Evolutionary conservation across 306 rosid genomes (phyloP), one percentile per base, ranked within the genome.

Genomic region (Acacia melanoxylon): DNA sequence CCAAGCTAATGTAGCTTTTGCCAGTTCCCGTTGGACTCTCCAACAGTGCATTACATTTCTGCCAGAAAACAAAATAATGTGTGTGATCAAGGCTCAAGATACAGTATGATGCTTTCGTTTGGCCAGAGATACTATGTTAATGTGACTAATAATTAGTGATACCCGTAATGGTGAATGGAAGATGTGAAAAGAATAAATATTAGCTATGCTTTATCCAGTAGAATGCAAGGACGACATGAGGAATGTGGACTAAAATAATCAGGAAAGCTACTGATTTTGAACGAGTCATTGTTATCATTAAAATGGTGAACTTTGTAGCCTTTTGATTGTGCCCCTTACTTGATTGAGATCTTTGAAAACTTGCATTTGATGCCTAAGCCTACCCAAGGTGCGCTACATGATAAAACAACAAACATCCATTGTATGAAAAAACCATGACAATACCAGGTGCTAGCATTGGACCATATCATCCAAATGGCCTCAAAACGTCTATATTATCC

Each of bases 21-120:
- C 99, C 99, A 49, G 99, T 95, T 79, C 99, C 98, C 2, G 98
- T 93, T 11, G 99, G 99, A 89, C 99, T 95, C 93, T 95, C 99
- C 91, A 95, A 78, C 72, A 95, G 85, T 41, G 99, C 99, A 75
- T 95, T 95, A 62, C 91, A 52, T 81, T 80, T 91, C 99, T 95
- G 89, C 82, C 87, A 82, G 63, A 52, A 82, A 46, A 54, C 77
- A 81, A 51, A 49, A 13, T 37, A 19, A 78, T 22, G 13, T 10
- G 31, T 61, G 73, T 41, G 20, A 54, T 78, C 67, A 81, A 77
- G 61, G 52, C 15, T 59, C 45, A 20, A 16, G 24, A 69, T 49
- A 70, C 49, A 83, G 27, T 22, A 58, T 22, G 29, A 58, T n/a
- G 15, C 24, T 58, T 20, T 58, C 1, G 10, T 11, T 56, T 58